A percentile compares a stretch with the other conserved stretches of the same genome.
These are phyloP conservation scores for Fusarium acutatum DNA, from an alignment of 2,329 filamentous ascomycete genomes.

Conservation along the genomic window DNA sequence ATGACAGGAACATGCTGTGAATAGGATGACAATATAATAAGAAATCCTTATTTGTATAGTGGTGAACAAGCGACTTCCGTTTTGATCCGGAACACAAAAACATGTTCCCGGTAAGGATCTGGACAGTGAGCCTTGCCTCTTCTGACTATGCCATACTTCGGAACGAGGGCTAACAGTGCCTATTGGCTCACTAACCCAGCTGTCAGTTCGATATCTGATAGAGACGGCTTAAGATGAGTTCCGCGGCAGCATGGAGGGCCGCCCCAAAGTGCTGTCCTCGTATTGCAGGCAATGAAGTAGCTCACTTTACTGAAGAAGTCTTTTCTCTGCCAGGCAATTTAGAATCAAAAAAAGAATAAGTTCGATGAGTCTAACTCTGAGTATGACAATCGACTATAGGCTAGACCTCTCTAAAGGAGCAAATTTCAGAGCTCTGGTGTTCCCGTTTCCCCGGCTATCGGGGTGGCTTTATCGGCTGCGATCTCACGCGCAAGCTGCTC, in stretches of 20 bases:
- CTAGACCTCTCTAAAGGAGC: accelerated
- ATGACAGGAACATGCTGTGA: neutral
- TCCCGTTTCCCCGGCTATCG: too few relatives aligned
- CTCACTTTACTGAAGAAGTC: accelerated
- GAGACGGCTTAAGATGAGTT: neutral
- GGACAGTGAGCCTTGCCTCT: accelerated
- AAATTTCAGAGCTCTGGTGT: accelerated
- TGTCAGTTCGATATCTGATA: neutral
- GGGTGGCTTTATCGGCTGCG: neutral
- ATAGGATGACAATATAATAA: neutral
- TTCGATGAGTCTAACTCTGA: neutral
- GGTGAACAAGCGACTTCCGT: accelerated
- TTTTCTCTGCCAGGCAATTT: accelerated
- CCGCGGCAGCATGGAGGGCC: accelerated
- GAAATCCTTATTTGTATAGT: neutral
- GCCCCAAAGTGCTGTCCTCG: neutral
- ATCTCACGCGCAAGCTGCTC: neutral
- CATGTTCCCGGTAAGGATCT: neutral
- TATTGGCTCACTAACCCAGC: accelerated
- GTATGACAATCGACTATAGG: neutral
- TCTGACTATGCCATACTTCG: accelerated
- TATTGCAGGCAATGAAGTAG: accelerated
- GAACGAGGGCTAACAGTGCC: too few relatives aligned
- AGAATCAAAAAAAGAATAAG: accelerated
- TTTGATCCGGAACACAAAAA: accelerated